Base-by-base conservation (phyloP, 2,329 filamentous ascomycete genomes). In the Ciborinia camelliae region DNA sequence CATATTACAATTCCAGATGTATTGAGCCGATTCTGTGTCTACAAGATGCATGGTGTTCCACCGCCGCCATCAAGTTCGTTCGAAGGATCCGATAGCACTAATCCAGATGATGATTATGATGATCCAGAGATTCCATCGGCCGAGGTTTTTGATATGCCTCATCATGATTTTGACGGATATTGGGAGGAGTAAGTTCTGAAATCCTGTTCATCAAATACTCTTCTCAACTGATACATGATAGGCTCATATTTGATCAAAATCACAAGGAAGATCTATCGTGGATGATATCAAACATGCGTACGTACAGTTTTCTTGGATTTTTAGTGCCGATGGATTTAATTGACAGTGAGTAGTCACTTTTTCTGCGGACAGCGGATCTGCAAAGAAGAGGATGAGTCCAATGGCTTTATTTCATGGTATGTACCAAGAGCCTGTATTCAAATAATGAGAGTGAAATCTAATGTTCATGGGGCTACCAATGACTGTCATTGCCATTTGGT, bases 361-460 rank as follows among this genome's bases (percentile, higher is more conserved):
- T 50, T 72, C 69, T 14, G 45, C 63, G 37, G 60, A 43, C 2
- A 9, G 62, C 47, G 2, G 51, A 37, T n/a, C 41, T 92, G 91
- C 80, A 92, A 96, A 79, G 96, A 96, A 69, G 92, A 92, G 78
- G 97, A 67, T 77, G 92, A 98, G 78, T 92, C 95, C 60, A 90
- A 92, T 66, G 90, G 94, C 96, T 69, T 78, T 96, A n/a, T 93
- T 96, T 76, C 94, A 96, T 73, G 92, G 92, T 0, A 91, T 91
- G 50, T 55, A 9, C 18, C 35, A 8, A 8, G 30, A 3, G 10
- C 18, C 1, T 10, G 14, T 1, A 5, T 20, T 28, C 45, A 20
- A 4, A 62, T 28, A n/a, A 26, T 35, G 18, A 37, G n/a, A 18
- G 10, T 47, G 3, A 55, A 20, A 14, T 47, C 41, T 58, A 26